Conservation (phyloP, 2,329 filamentous ascomycete genomes). For the Aspergillus sp. region DNA sequence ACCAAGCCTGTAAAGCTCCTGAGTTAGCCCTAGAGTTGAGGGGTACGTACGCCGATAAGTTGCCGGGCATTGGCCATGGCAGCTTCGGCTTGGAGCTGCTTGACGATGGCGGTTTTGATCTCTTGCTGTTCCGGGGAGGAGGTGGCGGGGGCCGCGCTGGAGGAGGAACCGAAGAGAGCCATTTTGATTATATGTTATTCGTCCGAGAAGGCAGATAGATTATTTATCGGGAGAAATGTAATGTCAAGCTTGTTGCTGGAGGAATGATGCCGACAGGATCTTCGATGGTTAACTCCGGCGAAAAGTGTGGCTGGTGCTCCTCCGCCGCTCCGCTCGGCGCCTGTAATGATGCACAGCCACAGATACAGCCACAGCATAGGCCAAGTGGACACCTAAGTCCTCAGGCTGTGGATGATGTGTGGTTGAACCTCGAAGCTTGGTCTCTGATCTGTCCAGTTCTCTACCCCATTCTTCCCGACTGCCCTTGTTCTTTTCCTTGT, state of each 20-base stretch:
- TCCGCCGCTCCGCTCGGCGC: neutral
- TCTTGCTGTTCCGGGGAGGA: slow-evolving; percentile 35
- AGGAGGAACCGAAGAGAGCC: slow-evolving; percentile 46
- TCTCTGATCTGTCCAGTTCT: slow-evolving; percentile 24
- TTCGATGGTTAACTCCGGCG: slow-evolving; percentile 4
- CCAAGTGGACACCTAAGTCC: slow-evolving; percentile 31
- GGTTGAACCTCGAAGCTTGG: slow-evolving; percentile 5
- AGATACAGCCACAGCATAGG: slow-evolving; percentile 17
- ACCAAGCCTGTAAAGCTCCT: neutral
- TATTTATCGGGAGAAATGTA: neutral
- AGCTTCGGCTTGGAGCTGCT: slow-evolving; percentile 67
- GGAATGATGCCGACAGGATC: slow-evolving; percentile 17
- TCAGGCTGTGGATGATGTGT: slow-evolving; percentile 13
- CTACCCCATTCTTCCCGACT: slow-evolving; percentile 6
- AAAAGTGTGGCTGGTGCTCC: slow-evolving; percentile 24
- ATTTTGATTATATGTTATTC: slow-evolving; percentile 28
- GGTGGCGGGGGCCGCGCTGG: slow-evolving; percentile 27
- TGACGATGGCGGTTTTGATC: slow-evolving; percentile 61
- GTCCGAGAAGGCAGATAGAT: neutral
- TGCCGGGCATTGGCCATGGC: slow-evolving; percentile 70
- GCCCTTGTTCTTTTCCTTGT: slow-evolving; percentile 5
- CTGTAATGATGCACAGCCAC: neutral
- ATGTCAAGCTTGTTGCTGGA: neutral
- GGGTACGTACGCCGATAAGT: slow-evolving; percentile 67
- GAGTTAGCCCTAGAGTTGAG: neutral